Evolutionary conservation across 768 basidiomycete species (phyloP).

Genomic region (Auricularia heimuer): DNA sequence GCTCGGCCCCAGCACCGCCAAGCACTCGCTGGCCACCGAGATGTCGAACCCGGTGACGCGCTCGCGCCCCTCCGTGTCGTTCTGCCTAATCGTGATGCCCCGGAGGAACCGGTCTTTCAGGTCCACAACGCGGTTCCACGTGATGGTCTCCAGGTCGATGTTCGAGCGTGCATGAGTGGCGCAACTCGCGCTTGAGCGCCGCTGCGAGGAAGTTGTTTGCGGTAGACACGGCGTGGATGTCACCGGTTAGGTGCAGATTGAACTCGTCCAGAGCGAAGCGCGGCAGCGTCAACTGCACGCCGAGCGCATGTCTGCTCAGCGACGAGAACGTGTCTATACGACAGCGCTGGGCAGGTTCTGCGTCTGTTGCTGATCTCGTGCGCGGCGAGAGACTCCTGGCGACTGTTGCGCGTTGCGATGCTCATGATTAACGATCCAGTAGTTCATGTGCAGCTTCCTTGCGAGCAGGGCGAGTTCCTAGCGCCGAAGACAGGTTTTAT

Average conservation of each 20-base stretch:
- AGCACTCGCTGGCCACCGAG: conserved; percentile 92
- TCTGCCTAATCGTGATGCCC: conserved; percentile 87
- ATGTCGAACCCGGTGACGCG: conserved; percentile 94
- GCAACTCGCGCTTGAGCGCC: conserved; percentile 91
- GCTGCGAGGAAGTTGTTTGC: conserved; percentile 97
- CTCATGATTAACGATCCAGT: no score
- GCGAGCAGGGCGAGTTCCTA: no score
- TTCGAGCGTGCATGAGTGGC: conserved; percentile 88
- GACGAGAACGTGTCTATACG: no score
- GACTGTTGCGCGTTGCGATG: no score
- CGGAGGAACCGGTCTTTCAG: conserved; percentile 96
- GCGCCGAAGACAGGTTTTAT: no score
- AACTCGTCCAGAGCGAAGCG: conserved; percentile 76
- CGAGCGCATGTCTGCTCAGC: no score
- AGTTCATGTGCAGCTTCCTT: no score
- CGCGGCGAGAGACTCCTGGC: no score
- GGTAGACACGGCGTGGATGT: conserved; percentile 95
- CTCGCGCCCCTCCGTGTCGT: conserved; percentile 83
- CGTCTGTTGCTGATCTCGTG: no score
- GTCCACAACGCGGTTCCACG: conserved; percentile 96
- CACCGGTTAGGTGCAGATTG: conserved; percentile 91
- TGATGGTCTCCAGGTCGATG: conserved; percentile 82
- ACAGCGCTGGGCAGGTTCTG: no score
- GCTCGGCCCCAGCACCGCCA: conserved; percentile 92
- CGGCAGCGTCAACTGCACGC: no score